Evolutionary conservation across 2,329 filamentous ascomycete species (phyloP).

Genomic region (Colletotrichum echinochloae): DNA sequence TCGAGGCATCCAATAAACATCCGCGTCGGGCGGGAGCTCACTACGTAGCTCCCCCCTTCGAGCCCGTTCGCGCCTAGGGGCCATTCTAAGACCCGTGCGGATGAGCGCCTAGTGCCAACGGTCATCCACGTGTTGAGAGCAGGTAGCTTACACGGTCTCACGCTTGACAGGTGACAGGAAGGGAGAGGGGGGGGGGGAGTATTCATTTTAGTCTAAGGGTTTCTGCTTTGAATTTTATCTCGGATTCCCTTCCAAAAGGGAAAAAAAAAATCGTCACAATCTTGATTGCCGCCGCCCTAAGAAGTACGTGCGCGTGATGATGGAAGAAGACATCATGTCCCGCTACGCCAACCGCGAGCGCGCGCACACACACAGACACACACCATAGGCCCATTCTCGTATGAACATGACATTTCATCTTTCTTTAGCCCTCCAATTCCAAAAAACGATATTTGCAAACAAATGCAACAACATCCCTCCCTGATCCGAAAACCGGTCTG

Average conservation of each 20-base stretch:
- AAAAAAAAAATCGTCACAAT: neutral
- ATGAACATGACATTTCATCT: conserved; percentile 12
- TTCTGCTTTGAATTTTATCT: neutral
- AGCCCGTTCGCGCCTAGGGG: neutral
- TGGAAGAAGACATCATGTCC: neutral
- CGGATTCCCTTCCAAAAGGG: neutral
- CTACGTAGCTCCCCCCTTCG: neutral
- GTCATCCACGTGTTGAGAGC: neutral
- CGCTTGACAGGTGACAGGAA: neutral
- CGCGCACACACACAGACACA: neutral
- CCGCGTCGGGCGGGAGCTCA: neutral
- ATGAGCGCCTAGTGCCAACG: neutral
- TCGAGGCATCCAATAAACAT: neutral
- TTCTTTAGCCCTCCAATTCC: conserved; percentile 30
- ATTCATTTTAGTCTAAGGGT: neutral
- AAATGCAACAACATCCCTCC: neutral
- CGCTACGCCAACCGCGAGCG: neutral
- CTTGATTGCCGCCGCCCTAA: conserved; percentile 2
- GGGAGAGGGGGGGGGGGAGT: no score
- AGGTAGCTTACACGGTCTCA: neutral
- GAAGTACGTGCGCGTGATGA: neutral
- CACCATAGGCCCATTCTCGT: neutral
- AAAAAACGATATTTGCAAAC: neutral
- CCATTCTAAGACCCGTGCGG: neutral
- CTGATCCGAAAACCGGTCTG: conserved; percentile 5